Evolutionary conservation across 129 eudicot genomes (phyloP).

Genomic region (Flaveria brownii): DNA sequence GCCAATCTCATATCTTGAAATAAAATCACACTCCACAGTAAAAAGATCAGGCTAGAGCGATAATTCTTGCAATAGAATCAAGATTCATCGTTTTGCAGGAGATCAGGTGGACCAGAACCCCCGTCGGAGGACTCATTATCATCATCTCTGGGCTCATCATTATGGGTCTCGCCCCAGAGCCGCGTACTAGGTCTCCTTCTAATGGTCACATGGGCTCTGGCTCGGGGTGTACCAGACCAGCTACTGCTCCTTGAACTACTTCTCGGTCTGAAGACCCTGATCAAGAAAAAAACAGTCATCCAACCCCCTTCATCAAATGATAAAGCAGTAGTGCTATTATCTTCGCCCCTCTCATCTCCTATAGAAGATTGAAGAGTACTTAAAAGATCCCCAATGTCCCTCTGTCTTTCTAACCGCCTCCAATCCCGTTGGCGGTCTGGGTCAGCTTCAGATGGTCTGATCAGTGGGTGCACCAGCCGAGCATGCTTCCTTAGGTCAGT

Average conservation of each 20-base stretch:
- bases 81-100: slow-evolving; percentile 32
- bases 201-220: slow-evolving; percentile 55
- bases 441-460: slow-evolving; percentile 78
- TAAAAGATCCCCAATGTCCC: slow-evolving; percentile 80
- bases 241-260: slow-evolving; percentile 58
- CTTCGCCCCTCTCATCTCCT: slow-evolving; percentile 64
- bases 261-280: slow-evolving; percentile 61
- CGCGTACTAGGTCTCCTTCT: slow-evolving; percentile 70
- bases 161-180: slow-evolving; percentile 79
- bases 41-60: neutral
- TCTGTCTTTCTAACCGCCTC: slow-evolving; percentile 81
- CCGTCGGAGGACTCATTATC: slow-evolving; percentile 62
- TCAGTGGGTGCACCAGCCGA: slow-evolving; percentile 66
- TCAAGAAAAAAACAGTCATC: slow-evolving; percentile 74
- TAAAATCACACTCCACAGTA: neutral
- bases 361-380: slow-evolving; percentile 73
- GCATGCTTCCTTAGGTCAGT: slow-evolving; percentile 85
- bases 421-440: slow-evolving; percentile 84
- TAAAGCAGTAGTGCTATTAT: slow-evolving; percentile 32
- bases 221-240: slow-evolving; percentile 64
- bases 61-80: slow-evolving; percentile 32
- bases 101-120: slow-evolving; percentile 46
- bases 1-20: slow-evolving; percentile 12
- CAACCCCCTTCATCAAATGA: slow-evolving; percentile 74
- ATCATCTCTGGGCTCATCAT: slow-evolving; percentile 54